These are phyloP conservation scores for Areca catechu DNA, from an alignment of 176 grass and related monocot genomes.

Conservation along the genomic window DNA sequence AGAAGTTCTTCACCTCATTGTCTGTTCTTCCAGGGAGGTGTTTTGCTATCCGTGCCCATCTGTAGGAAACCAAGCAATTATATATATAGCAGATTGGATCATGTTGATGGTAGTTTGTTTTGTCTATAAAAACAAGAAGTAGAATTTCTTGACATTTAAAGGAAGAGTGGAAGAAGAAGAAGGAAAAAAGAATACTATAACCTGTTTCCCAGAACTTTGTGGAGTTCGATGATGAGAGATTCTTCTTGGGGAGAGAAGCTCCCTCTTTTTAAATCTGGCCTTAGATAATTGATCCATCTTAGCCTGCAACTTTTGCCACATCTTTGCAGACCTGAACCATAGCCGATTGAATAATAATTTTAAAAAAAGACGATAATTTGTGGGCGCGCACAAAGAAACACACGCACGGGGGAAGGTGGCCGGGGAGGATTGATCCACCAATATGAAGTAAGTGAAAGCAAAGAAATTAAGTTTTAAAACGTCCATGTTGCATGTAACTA, in stretches of 20 bases:
- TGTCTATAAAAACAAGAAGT: no score
- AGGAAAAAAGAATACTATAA: background rate
- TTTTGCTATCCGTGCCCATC: constrained; percentile 98
- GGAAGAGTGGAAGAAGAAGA: background rate
- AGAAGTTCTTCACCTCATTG: constrained; percentile 99
- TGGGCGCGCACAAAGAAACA: no score
- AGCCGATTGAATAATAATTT: no score
- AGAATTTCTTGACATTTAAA: background rate
- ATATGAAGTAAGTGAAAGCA: no score
- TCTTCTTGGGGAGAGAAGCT: constrained; percentile 97
- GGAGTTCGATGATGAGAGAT: constrained; percentile 91
- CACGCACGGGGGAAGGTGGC: no score
- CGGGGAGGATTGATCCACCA: no score
- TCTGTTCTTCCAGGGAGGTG: constrained; percentile 94
- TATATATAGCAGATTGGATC: no score
- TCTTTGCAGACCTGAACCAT: constrained; percentile 60
- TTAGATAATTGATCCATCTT: constrained; percentile 99
- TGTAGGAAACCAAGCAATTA: constrained; percentile 4
- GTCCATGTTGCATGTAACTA: no score
- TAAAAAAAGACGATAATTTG: no score
- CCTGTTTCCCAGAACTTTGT: constrained; percentile 94
- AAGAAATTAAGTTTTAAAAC: no score
- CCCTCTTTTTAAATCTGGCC: constrained; percentile 93
- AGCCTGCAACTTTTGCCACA: constrained; percentile 99
- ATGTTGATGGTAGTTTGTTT: no score